Conservation (phyloP, 768 basidiomycete genomes). For the Cubamyces sp. region DNA sequence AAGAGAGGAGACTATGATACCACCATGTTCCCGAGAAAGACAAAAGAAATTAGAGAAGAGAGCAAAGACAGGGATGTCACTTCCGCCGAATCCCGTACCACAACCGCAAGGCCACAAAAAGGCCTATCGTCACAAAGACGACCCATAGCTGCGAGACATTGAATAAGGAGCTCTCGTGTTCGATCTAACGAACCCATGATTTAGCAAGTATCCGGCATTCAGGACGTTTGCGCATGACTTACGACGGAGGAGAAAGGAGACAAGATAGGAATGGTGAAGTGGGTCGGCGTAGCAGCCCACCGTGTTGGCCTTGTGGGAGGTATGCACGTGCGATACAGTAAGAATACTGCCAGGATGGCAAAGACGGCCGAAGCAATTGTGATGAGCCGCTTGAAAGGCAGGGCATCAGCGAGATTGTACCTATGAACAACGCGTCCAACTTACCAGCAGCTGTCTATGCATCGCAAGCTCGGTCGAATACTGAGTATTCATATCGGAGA, state of each 20-base stretch:
- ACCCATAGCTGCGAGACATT: not conserved
- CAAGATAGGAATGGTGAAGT: constrained; percentile 11
- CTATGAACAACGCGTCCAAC: not conserved
- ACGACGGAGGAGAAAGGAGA: constrained; percentile 12
- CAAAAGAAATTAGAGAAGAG: too few species aligned
- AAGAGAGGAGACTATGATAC: too few species aligned
- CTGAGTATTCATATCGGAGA: not conserved
- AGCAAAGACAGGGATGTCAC: not conserved
- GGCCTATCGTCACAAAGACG: not conserved
- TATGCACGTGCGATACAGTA: not conserved
- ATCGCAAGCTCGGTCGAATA: not conserved
- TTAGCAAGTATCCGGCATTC: too few species aligned
- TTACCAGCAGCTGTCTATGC: not conserved
- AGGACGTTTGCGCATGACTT: not conserved
- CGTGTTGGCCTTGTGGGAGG: not conserved
- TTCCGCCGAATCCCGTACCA: not conserved
- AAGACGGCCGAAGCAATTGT: not conserved
- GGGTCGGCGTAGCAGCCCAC: not conserved
- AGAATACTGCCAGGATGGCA: not conserved
- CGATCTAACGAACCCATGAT: not conserved
- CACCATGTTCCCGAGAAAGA: too few species aligned
- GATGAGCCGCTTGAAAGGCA: not conserved
- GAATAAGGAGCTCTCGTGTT: constrained; percentile 9
- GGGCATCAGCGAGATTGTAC: not conserved
- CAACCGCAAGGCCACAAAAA: not conserved